Evolutionary conservation across 371 early-diverging fungal species (phyloP).

Genomic region (Gilbertella persicaria): DNA sequence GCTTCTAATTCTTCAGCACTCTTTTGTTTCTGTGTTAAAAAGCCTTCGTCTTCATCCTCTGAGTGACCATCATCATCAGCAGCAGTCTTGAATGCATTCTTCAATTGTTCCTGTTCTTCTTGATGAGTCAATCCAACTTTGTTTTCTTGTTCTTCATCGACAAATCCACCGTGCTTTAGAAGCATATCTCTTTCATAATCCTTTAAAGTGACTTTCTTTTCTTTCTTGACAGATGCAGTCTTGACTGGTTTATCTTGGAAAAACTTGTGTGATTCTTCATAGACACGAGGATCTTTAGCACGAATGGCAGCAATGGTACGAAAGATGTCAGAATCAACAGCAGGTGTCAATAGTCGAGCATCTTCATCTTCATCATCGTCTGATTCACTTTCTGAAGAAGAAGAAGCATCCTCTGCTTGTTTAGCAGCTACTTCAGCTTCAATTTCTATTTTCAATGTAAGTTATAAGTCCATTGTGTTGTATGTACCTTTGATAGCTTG

Average conservation of each 20-base stretch:
- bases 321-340: conserved; percentile 90
- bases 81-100: conserved; percentile 65
- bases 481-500: conserved; percentile 19
- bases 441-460: conserved; percentile 8
- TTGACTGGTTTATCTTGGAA: conserved; percentile 70
- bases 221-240: conserved; percentile 60
- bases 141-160: conserved; percentile 58
- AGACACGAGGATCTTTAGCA: conserved; percentile 78
- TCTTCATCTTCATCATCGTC: conserved; percentile 84
- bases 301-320: conserved; percentile 84
- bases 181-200: conserved; percentile 80
- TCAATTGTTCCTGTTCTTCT: conserved; percentile 85
- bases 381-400: conserved; percentile 21
- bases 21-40: conserved; percentile 75
- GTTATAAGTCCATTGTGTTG: neutral
- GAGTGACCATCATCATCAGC: conserved; percentile 44
- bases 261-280: conserved; percentile 73
- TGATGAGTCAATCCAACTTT: conserved; percentile 58
- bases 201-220: conserved; percentile 70
- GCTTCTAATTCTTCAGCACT: conserved; percentile 68
- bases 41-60: conserved; percentile 61
- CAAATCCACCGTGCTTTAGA: conserved; percentile 69
- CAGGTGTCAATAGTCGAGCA: conserved; percentile 85
- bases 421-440: conserved; percentile 26
- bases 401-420: neutral